Evolutionary conservation across 176 grass and related monocot genomes (phyloP), one percentile per base, ranked within the genome.

Genomic region (Lolium multiflorum): DNA sequence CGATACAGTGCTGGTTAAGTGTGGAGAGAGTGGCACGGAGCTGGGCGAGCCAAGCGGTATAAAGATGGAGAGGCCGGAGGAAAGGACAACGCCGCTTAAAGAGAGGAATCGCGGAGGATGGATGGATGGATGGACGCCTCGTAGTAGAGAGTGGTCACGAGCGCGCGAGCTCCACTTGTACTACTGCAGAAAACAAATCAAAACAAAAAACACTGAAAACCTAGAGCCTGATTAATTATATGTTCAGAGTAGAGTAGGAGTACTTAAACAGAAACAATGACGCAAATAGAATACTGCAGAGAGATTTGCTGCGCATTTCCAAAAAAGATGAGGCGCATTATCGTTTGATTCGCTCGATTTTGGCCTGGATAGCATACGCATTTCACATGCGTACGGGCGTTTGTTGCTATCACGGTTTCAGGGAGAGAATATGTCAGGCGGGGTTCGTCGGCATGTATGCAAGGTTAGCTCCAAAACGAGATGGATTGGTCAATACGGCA

Each of bases 81-180:
- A 87, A 75, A 89, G 66, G 89, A 93, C 91, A 89, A 91, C 17
- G 81, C 74, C 51, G 86, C 64, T 83, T 86, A 88, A 87, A 71
- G 58, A 68, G 47, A 72, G 77, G 50, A 51, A 50, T 74, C 54
- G 54, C 15, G 6, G 54, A 56, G 54, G 17, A 52, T 14, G 52
- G 15, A 55, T 55, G 71, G 66, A 4, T 66, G 64, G 64, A 67
- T 67, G 71, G 71, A 51, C 48, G 46, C 46, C 21, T 4, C 52
- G 52, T 55, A 55, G 44, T 44, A 4, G 31, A 35, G 31, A 35
- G 81, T 80, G 81, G 26, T 93, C 94, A 93, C 91, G 87, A 91
- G 91, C 64, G 79, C 37, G 59, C 64, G 79, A 22, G 59, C 17
- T 70, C 83, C 61, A 12, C 78, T 38, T 48, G 76, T 10, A 35